A percentile compares a stretch with the other conserved stretches of the same genome.
Evolutionary conservation across 345 rosid species (phyloP).

Genomic region (Populus deltoides): DNA sequence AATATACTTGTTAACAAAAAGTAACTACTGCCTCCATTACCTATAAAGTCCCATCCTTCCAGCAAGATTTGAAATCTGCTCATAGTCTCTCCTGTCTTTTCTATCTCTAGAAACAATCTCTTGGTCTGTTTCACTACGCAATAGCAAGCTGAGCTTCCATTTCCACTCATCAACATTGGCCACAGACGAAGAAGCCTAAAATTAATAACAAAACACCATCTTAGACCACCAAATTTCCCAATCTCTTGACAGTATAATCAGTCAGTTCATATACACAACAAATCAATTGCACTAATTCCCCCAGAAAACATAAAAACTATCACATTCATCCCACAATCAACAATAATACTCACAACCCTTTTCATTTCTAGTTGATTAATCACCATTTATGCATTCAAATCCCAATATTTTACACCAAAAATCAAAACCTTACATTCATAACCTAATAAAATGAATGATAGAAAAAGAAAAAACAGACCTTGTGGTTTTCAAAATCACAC

Average conservation of each 20-base stretch:
- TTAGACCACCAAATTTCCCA: background rate
- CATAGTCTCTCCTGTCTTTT: conserved; percentile 92
- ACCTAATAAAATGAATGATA: background rate
- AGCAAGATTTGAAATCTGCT: conserved; percentile 83
- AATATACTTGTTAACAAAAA: background rate
- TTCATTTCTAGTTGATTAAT: background rate
- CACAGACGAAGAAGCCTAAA: conserved; percentile 88
- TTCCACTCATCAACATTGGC: conserved; percentile 96
- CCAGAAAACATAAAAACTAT: background rate
- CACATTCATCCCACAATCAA: background rate
- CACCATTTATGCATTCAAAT: background rate
- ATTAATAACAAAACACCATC: conserved; percentile 7
- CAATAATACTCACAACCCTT: background rate
- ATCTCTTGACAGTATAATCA: background rate
- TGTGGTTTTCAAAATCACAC: conserved; percentile 74
- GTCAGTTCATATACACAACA: background rate
- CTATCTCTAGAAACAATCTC: conserved; percentile 88
- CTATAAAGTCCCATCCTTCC: conserved; percentile 92
- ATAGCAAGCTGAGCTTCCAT: conserved; percentile 83
- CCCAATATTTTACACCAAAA: background rate
- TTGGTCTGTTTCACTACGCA: conserved; percentile 69
- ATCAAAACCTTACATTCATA: background rate
- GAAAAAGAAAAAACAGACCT: conserved; percentile 34
- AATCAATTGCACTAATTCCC: background rate
- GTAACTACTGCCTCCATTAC: conserved; percentile 19